These are phyloP conservation scores for Diaporthe caulivora DNA, from an alignment of 2,329 filamentous ascomycete genomes.

Conservation along the genomic window DNA sequence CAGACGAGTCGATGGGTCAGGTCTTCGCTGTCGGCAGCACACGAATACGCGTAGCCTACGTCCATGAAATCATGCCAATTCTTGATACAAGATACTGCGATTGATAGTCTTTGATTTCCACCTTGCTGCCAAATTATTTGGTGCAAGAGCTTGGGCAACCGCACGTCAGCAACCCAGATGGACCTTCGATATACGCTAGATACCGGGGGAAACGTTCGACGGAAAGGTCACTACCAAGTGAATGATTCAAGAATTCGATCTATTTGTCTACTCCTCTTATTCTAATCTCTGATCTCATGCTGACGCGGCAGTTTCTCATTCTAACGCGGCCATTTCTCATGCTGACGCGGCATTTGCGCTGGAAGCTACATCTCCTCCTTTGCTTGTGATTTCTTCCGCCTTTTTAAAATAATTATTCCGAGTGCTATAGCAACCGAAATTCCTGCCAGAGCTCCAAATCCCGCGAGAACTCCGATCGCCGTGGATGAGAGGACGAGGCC, in stretches of 20 bases:
- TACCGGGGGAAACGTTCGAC: too few species aligned
- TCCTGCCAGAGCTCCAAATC: conserved; percentile 9
- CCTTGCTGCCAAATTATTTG: too few species aligned
- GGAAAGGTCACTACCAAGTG: rapidly evolving
- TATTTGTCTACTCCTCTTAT: not conserved
- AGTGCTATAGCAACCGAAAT: not conserved
- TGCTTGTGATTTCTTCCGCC: not conserved
- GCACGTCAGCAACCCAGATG: too few species aligned
- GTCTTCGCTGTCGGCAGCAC: not conserved
- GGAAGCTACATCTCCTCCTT: not conserved
- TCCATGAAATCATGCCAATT: too few species aligned
- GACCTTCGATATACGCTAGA: too few species aligned
- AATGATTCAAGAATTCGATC: too few species aligned
- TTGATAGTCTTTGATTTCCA: too few species aligned
- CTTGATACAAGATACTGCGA: too few species aligned
- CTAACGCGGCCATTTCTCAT: too few species aligned
- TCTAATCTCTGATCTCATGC: not conserved
- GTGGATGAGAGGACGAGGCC: not conserved
- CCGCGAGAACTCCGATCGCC: conserved; percentile 3
- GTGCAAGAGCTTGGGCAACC: too few species aligned
- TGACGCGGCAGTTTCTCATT: too few species aligned
- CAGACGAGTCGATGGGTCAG: not conserved
- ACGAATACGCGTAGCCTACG: not conserved
- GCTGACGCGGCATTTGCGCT: too few species aligned
- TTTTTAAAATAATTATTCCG: not conserved